Evolutionary conservation across 306 rosid species (phyloP).

Genomic region (Prunus mume): DNA sequence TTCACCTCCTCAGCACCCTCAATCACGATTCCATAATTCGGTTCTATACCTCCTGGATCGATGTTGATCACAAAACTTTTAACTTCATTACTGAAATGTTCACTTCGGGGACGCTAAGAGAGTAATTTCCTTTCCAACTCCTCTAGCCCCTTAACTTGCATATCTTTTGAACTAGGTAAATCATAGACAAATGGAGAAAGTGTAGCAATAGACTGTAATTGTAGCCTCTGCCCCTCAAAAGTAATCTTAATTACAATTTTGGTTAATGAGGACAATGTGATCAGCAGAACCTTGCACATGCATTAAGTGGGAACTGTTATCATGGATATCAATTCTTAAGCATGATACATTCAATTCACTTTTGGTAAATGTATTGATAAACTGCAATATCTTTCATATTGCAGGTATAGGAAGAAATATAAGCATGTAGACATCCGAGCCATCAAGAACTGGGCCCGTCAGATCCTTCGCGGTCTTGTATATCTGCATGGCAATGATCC

Average conservation of each 20-base stretch:
- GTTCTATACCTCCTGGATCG: constrained; percentile 86
- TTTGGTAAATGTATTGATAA: background rate
- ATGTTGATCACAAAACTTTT: constrained; percentile 62
- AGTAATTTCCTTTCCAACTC: constrained; percentile 39
- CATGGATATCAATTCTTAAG: background rate
- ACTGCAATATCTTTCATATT: constrained; percentile 14
- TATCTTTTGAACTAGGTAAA: background rate
- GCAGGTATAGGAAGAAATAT: constrained; percentile 79
- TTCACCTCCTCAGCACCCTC: constrained; percentile 89
- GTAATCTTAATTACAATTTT: background rate
- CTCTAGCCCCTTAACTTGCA: background rate
- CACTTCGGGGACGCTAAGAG: constrained; percentile 83
- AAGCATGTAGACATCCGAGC: constrained; percentile 52
- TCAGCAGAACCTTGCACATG: background rate
- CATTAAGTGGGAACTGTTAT: background rate
- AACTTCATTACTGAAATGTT: constrained; percentile 89
- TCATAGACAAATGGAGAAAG: background rate
- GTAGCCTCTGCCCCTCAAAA: background rate
- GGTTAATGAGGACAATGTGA: background rate
- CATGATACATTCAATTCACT: background rate
- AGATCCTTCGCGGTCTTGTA: constrained; percentile 72
- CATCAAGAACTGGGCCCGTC: constrained; percentile 77
- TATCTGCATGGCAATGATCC: constrained; percentile 79
- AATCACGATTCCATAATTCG: constrained; percentile 67
- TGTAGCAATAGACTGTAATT: background rate